Evolutionary conservation across 2,329 filamentous ascomycete species (phyloP), one percentile per base, ranked within the genome.

Genomic region (Fusarium aywerte): DNA sequence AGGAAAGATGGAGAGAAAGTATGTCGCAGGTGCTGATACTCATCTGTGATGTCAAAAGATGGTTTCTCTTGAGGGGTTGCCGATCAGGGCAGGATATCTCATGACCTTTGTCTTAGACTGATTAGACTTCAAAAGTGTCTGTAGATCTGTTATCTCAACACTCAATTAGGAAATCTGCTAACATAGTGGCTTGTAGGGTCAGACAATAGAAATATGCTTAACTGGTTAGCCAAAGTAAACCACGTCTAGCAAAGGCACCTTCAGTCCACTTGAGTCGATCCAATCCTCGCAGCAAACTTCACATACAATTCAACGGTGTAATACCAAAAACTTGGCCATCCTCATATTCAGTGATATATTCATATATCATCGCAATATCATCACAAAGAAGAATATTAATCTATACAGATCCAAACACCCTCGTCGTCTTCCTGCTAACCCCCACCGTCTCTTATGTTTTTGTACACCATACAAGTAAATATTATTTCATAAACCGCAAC

Each of bases 391-490:
- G 65, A 69, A 35, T 56, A 63, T 65, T 67, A 60, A 55, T 60
- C 42, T 67, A 50, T 69, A 39, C 45, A 36, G 43, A 62, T 63
- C 57, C 66, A 69, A 68, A 35, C 27, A 33, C 66, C 52, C 23
- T 40, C 21, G 7, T 66, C 49, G 50, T 66, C 57, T 35, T 45
- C 49, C 48, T 4, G 15, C 29, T 27, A 33, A 21, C 35, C 31
- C 47, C 47, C 31, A 45, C 31, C 40, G 54, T 63, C 25, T 57
- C 18, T 27, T 20, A 21, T 47, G 59, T 58, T 36, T 69, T 69
- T 64, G 60, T 69, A 72, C 67, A 70, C 25, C 51, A 33, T 57
- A 69, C 43, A 68, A 73, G 58, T 38, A 49, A 69, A 68, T 64
- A 53, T 42, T 56, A 53, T n/a, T 60, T 62, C 67, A 59, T 60